These are phyloP conservation scores for Isatis tinctoria DNA, from an alignment of 345 rosid genomes.

Conservation along the genomic window DNA sequence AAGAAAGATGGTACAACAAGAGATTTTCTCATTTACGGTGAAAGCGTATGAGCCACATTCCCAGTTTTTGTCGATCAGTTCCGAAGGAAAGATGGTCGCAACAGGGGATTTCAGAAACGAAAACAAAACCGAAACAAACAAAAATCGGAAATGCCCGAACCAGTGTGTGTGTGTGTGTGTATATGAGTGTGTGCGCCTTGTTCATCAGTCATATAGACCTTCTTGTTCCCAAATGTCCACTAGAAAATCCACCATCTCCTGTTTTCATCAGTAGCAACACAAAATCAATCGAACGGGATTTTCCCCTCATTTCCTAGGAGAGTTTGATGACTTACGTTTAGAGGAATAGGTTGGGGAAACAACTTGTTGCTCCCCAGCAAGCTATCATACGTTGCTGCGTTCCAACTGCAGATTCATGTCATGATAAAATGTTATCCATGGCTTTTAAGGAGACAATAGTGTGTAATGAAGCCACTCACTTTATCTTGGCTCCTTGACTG, in stretches of 20 bases:
- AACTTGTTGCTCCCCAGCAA: conserved; percentile 84
- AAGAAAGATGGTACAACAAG: conserved; percentile 1
- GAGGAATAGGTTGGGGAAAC: conserved; percentile 74
- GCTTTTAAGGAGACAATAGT: not conserved
- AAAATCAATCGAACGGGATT: not conserved
- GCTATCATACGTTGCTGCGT: conserved; percentile 59
- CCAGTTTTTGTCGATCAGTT: conserved; percentile 8
- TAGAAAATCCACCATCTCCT: conserved; percentile 97
- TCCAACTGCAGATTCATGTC: conserved; percentile 59
- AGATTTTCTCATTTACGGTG: not conserved
- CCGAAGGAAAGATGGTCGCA: conserved; percentile 8
- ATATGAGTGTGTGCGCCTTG: not conserved
- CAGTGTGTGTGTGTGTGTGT: not conserved
- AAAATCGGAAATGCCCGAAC: conserved; percentile 18
- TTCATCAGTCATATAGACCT: conserved; percentile 69
- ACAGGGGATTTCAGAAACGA: conserved; percentile 9
- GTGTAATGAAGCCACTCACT: conserved; percentile 41
- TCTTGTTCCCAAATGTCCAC: conserved; percentile 93
- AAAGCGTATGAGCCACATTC: not conserved
- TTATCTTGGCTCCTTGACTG: conserved; percentile 52
- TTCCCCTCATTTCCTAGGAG: not conserved
- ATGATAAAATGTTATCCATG: not conserved
- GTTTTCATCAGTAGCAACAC: conserved; percentile 14
- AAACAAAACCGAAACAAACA: not conserved
- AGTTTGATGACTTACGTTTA: conserved; percentile 44